These are phyloP conservation scores for Ustilago loliicola DNA, from an alignment of 1,284 basidiomycete genomes.

Conservation along the genomic window DNA sequence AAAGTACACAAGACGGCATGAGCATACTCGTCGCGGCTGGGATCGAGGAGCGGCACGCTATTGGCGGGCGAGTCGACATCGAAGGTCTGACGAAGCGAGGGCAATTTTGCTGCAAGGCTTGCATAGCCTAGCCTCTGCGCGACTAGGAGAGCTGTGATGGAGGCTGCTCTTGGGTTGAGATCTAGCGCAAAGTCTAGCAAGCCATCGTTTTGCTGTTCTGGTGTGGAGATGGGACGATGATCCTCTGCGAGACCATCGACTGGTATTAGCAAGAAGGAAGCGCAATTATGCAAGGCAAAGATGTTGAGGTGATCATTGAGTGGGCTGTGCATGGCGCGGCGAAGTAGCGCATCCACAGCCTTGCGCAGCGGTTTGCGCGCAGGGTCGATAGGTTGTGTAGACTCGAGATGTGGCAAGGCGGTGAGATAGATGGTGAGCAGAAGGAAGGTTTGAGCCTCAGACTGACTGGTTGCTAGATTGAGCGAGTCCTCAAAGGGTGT, in stretches of 20 bases:
- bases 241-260: conserved; percentile 38
- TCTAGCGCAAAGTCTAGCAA: conserved; percentile 38
- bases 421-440: conserved; percentile 42
- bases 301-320: conserved; percentile 45
- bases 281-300: conserved; percentile 43
- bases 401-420: conserved; percentile 41
- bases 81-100: conserved; percentile 28
- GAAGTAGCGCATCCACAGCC: conserved; percentile 37
- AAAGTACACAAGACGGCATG: conserved; percentile 47
- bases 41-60: conserved; percentile 7
- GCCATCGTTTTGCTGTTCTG: conserved; percentile 42
- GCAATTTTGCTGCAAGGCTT: conserved; percentile 26
- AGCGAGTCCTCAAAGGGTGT: conserved; percentile 36
- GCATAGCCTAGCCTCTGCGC: conserved; percentile 40
- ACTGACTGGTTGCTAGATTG: conserved; percentile 21
- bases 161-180: conserved; percentile 44
- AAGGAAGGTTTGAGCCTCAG: conserved; percentile 35
- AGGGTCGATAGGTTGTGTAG: conserved; percentile 14
- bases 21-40: conserved; percentile 33
- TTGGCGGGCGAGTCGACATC: conserved; percentile 25
- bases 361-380: conserved; percentile 26
- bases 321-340: conserved; percentile 33
- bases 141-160: conserved; percentile 39
- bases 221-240: conserved; percentile 23
- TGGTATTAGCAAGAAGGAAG: conserved; percentile 39